A percentile compares a stretch with the other conserved stretches of the same genome.
Conservation (phyloP, 228 moss, liverwort and hornwort genomes). For the Sphagnum magellanicum region DNA sequence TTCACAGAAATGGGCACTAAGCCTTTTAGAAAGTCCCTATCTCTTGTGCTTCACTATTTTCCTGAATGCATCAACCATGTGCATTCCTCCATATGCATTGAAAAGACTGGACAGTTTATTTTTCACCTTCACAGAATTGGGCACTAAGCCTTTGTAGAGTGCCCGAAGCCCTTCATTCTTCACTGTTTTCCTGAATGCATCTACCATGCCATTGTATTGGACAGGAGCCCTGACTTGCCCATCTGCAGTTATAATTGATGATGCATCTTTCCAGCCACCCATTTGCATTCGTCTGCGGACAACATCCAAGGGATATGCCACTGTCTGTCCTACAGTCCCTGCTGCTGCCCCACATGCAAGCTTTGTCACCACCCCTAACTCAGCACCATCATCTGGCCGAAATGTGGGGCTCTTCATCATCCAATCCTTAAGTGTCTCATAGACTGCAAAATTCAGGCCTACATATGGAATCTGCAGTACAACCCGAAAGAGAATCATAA, state of each 20-base stretch:
- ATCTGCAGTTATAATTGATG: slow-evolving; percentile 75
- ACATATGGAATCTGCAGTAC: slow-evolving; percentile 82
- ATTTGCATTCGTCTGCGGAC: slow-evolving; percentile 93
- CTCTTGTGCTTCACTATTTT: too few species aligned
- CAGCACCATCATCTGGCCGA: slow-evolving; percentile 62
- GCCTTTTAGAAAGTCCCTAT: too few species aligned
- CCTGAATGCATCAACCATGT: too few species aligned
- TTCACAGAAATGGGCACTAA: too few species aligned
- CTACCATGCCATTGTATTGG: slow-evolving; percentile 88
- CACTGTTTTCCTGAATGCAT: slow-evolving; percentile 92
- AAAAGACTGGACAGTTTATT: too few species aligned
- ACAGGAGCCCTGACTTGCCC: slow-evolving; percentile 78
- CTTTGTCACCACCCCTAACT: slow-evolving; percentile 84
- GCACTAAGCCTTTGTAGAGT: slow-evolving; percentile 90
- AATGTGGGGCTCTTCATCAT: slow-evolving; percentile 73
- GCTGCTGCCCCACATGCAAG: slow-evolving; percentile 93
- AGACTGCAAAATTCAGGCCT: slow-evolving; percentile 91
- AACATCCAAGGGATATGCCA: slow-evolving; percentile 93
- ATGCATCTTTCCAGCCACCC: slow-evolving; percentile 96
- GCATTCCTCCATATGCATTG: too few species aligned
- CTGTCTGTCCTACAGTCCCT: slow-evolving; percentile 94
- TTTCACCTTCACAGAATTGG: slow-evolving; percentile 91
- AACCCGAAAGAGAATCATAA: too few species aligned
- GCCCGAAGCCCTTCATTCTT: slow-evolving; percentile 87
- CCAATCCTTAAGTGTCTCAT: slow-evolving; percentile 92